Conservation (phyloP, 2,329 filamentous ascomycete species). For the Sporothrix mexicana region DNA sequence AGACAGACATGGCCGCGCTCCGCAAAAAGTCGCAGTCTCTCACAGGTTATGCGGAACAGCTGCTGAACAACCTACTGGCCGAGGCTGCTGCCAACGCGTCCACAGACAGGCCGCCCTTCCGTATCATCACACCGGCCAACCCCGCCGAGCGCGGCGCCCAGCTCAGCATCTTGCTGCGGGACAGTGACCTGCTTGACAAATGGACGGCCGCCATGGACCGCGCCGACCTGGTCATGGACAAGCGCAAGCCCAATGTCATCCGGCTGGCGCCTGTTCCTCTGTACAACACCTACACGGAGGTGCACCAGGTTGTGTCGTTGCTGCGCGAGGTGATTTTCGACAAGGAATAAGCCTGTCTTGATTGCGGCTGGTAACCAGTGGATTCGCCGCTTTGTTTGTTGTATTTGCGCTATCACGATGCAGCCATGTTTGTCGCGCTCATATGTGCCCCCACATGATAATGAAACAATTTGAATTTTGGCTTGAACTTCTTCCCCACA, state of each 20-base stretch:
- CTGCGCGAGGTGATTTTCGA: slow-evolving; percentile 22
- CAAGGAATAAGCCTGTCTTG: too few relatives aligned
- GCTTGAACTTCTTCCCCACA: background rate
- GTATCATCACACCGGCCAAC: slow-evolving; percentile 72
- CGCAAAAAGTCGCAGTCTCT: slow-evolving; percentile 73
- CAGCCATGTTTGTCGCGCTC: too few relatives aligned
- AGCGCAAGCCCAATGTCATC: slow-evolving; percentile 84
- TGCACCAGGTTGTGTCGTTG: slow-evolving; percentile 47
- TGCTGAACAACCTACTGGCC: slow-evolving; percentile 58
- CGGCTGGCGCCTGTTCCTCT: slow-evolving; percentile 82
- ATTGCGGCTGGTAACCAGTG: background rate
- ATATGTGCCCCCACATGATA: too few relatives aligned
- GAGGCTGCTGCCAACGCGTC: slow-evolving; percentile 36
- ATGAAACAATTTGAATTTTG: background rate
- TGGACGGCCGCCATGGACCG: slow-evolving; percentile 69
- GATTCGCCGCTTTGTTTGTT: too few relatives aligned
- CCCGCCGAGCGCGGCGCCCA: slow-evolving; percentile 76
- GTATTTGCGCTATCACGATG: too few relatives aligned
- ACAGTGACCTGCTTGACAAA: slow-evolving; percentile 62
- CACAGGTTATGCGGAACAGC: slow-evolving; percentile 76
- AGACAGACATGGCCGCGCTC: slow-evolving; percentile 71
- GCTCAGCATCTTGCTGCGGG: slow-evolving; percentile 72
- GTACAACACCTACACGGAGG: slow-evolving; percentile 81
- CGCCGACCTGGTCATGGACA: slow-evolving; percentile 77
- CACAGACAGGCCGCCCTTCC: slow-evolving; percentile 53